Conservation (phyloP, 192 early-diverging fungal genomes). For the Coemansia javaensis region DNA sequence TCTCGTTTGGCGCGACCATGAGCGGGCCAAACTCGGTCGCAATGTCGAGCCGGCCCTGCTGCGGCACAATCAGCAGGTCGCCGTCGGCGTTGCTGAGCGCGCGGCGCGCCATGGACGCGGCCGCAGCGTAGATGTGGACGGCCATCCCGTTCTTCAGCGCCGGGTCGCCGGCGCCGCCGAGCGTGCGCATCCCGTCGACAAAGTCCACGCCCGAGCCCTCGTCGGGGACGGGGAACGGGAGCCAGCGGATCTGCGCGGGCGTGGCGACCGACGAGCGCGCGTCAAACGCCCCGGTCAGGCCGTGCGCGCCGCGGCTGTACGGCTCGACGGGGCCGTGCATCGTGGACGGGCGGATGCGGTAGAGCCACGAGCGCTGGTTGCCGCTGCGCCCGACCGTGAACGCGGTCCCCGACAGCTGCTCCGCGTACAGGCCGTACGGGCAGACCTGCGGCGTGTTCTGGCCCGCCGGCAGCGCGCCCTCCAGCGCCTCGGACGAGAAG, state of each 20-base stretch:
- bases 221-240: constrained; percentile 67
- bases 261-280: constrained; percentile 57
- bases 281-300: constrained; percentile 61
- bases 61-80: constrained; percentile 88
- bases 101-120: constrained; percentile 65
- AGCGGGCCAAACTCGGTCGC: constrained; percentile 88
- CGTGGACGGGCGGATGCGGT: constrained; percentile 91
- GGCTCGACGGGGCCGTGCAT: constrained; percentile 69
- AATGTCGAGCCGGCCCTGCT: constrained; percentile 84
- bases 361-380: constrained; percentile 90
- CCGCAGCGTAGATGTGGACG: constrained; percentile 77
- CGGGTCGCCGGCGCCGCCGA: constrained; percentile 84
- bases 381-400: constrained; percentile 77
- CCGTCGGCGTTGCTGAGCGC: constrained; percentile 92
- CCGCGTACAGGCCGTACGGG: constrained; percentile 87
- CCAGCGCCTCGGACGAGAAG: constrained; percentile 77
- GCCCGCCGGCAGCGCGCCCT: constrained; percentile 75
- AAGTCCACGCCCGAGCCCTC: constrained; percentile 64
- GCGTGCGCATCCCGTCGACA: constrained; percentile 74
- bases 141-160: constrained; percentile 73
- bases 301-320: constrained; percentile 11
- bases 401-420: constrained; percentile 89
- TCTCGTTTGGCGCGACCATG: constrained; percentile 80
- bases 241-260: constrained; percentile 90
- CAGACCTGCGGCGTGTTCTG: constrained; percentile 91